Base-by-base conservation (phyloP, 495 filamentous ascomycete genomes). In the Penicillium cinerascens region DNA sequence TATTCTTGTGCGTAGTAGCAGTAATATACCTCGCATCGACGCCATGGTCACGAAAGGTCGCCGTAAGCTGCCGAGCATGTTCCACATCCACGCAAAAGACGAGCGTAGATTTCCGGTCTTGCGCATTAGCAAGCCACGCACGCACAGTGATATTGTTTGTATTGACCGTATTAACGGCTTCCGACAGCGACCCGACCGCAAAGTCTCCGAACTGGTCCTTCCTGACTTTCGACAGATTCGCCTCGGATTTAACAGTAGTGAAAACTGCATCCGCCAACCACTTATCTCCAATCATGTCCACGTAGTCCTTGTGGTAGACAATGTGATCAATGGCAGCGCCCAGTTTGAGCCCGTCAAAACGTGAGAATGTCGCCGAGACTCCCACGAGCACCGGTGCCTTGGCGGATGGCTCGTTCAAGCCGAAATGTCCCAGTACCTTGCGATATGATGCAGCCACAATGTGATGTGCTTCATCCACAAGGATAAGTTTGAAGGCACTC, bases 401-500 rank as follows among this genome's bases (percentile, higher is more conserved):
- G 0, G 72, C 25, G 4, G 64, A 56, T 63, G 70, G 78, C 39
- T 79, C 64, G 33, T 78, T 65, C 37, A 97, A 77, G 0, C 85
- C 82, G 65, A 98, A 91, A 68, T 99, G 80, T 2, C 76, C 70
- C 49, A 99, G 68, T 2, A 81, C 78, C 25, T 73, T 77, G 52
- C 92, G 73, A 63, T 97, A 99, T 29, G 81, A 79, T 7, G 80
- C 74, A 5, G 92, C 87, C 27, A 96, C 92, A 44, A 97, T 96
- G 69, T 97, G 93, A 70, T 99, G 93, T n/a, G 91, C 92, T 65
- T 99, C 93, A 59, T 99, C 93, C 6, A 99, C 92, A 13, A 99
- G 78, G 2, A 99, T 70, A 0, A 99, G 81, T 66, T 99, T 99
- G 76, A 92, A 97, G 18, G 70, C 69, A 2, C 52, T 67, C 0